Base-by-base conservation (phyloP, 768 basidiomycete genomes). In the Strobilomyces dryophilus region DNA sequence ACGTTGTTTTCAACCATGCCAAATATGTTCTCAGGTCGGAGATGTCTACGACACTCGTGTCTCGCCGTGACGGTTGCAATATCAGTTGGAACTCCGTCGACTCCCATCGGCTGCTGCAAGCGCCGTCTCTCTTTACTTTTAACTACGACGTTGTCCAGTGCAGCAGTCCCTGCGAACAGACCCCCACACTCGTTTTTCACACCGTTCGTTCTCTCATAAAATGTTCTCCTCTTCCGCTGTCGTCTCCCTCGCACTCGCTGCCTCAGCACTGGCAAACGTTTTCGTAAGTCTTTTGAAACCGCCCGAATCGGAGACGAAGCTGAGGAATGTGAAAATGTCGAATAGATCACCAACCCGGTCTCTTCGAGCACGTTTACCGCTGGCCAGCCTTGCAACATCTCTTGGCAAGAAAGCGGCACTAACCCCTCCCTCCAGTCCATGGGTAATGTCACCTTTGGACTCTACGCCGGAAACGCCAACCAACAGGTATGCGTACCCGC, bases 391-490 rank as follows among this genome's bases (percentile, higher is more conserved):
- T 71, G 74, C 14, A 76, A 73, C 12, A 62, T 91, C 47, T 65
- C 53, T 35, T 92, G 89, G 89, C 63, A 76, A 55, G 87, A 90
- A 42, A 73, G 78, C 51, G 74, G 75, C 47, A 47, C 24, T 0
- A 2, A 70, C 2, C 86, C 89, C 5, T 45, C 70, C 21, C 75
- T 89, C 43, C 49, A 67, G 12, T 51, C 73, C 5, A 85, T 84
- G 35, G 85, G 87, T 6, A 57, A 62, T 29, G 67, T 77, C 10
- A 72, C 66, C 41, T 71, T 89, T 37, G 79, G 76, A 34, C 77
- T 92, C 69, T 89, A 81, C 58, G 77, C 70, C 48, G 89, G 89
- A 40, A 87, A 80, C 63, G 69, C 76, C 29, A 67, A 63, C 11
- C 73, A 81, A 59, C 88, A 90, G 80, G 87, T 86, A 42, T 5